Percentiles rank a stretch among this genome's conserved stretches.
These are phyloP conservation scores for Fusarium haematococcum DNA, from an alignment of 2,329 filamentous ascomycete species.

Conservation along the genomic window DNA sequence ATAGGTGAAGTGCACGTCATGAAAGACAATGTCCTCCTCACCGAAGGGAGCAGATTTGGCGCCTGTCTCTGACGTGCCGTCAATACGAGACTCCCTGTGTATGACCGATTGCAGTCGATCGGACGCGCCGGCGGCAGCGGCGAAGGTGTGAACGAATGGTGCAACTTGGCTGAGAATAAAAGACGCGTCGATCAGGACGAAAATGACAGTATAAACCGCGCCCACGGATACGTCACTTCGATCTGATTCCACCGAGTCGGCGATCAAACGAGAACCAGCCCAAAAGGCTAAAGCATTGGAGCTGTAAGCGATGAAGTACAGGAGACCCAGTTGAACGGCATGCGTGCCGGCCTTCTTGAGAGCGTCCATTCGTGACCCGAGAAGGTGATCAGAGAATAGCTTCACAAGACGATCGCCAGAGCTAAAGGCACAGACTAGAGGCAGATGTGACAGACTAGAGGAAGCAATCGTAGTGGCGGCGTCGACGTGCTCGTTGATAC, in stretches of 20 bases:
- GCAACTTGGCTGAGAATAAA: constrained; percentile 65
- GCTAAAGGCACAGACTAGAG: neutral
- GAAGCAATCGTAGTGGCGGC: neutral
- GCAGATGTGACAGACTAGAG: neutral
- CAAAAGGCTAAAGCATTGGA: constrained; percentile 75
- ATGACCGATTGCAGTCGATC: constrained; percentile 64
- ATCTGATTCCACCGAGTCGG: constrained; percentile 48
- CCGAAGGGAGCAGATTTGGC: neutral
- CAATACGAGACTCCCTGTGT: constrained; percentile 59
- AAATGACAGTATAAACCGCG: constrained; percentile 69
- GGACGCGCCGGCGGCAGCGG: constrained; percentile 67
- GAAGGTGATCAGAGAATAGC: neutral
- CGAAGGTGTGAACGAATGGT: constrained; percentile 71
- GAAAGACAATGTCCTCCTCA: constrained; percentile 41
- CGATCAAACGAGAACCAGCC: constrained; percentile 68
- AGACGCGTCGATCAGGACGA: constrained; percentile 65
- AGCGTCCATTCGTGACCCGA: constrained; percentile 61
- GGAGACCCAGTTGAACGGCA: constrained; percentile 66
- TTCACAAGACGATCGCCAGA: neutral
- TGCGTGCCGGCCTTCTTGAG: constrained; percentile 67
- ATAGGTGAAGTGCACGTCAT: constrained; percentile 56
- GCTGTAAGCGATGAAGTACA: constrained; percentile 75
- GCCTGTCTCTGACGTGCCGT: constrained; percentile 43
- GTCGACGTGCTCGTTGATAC: neutral
- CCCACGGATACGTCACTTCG: constrained; percentile 52